These are phyloP conservation scores for Cymbopogon flexuosus DNA, from an alignment of 202 grass and related monocot genomes.

Conservation along the genomic window DNA sequence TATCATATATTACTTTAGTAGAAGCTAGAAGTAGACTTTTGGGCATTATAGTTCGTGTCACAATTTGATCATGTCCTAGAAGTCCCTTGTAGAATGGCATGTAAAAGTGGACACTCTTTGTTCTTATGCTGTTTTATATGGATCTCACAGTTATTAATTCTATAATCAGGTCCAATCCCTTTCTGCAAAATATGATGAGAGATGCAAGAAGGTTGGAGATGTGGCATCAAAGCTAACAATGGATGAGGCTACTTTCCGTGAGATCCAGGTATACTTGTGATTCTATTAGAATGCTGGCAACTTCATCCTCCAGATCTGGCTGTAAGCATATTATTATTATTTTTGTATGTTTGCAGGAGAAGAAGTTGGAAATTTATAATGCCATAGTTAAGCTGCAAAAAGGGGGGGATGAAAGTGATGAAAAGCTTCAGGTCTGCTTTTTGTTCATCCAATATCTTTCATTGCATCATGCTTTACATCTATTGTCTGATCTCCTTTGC, in stretches of 20 bases:
- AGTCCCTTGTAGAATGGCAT: neutral
- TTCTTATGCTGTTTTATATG: neutral
- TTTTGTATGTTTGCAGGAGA: constrained; percentile 58
- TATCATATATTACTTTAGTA: constrained; percentile 19
- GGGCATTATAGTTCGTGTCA: constrained; percentile 7
- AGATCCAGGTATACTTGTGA: constrained; percentile 66
- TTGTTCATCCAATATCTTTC: constrained; percentile 30
- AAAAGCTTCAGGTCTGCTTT: constrained; percentile 60
- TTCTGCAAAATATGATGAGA: constrained; percentile 77
- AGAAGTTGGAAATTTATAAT: constrained; percentile 95
- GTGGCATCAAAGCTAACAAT: constrained; percentile 90
- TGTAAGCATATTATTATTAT: constrained; percentile 11
- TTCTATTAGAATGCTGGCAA: neutral
- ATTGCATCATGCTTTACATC: neutral
- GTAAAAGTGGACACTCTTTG: neutral
- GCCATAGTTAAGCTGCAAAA: constrained; percentile 81
- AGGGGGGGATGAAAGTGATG: constrained; percentile 66
- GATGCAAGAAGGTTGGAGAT: constrained; percentile 91
- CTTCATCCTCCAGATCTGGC: constrained; percentile 8
- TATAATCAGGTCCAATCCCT: constrained; percentile 76
- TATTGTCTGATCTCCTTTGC: constrained; percentile 24
- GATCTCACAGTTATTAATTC: constrained; percentile 22
- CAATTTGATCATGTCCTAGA: constrained; percentile 5
- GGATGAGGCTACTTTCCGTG: constrained; percentile 96
- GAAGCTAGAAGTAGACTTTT: constrained; percentile 3